Percentiles rank a stretch among this genome's conserved stretches.
Evolutionary conservation across 2,329 filamentous ascomycete species (phyloP).

Genomic region (Pseudonectria foliicola): DNA sequence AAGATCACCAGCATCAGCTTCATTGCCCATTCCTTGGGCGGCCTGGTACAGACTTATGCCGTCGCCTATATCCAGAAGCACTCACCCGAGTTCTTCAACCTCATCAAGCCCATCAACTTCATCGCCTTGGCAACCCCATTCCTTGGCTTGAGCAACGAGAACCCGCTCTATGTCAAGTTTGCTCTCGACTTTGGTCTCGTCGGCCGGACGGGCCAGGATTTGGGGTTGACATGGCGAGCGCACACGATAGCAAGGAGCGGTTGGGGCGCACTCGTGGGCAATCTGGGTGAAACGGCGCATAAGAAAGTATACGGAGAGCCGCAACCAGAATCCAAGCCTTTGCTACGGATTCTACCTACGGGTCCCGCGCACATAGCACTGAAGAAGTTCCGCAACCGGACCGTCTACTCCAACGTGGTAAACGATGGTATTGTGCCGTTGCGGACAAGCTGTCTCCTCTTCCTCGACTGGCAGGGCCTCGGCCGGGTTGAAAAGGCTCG

Average conservation of each 20-base stretch:
- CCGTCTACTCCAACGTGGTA: slow-evolving; percentile 93
- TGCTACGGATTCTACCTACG: slow-evolving; percentile 81
- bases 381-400: slow-evolving; percentile 82
- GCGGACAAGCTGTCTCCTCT: slow-evolving; percentile 90
- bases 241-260: slow-evolving; percentile 79
- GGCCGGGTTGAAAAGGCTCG: slow-evolving; percentile 91
- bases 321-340: slow-evolving; percentile 76
- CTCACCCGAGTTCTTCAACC: slow-evolving; percentile 80
- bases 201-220: slow-evolving; percentile 89
- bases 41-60: slow-evolving; percentile 85
- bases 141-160: slow-evolving; percentile 90
- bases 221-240: slow-evolving; percentile 89
- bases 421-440: slow-evolving; percentile 96
- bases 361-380: slow-evolving; percentile 84
- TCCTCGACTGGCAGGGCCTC: slow-evolving; percentile 92
- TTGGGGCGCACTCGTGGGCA: slow-evolving; percentile 81
- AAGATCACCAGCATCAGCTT: slow-evolving; percentile 93
- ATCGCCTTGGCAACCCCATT: slow-evolving; percentile 82
- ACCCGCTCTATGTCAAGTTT: slow-evolving; percentile 94
- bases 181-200: slow-evolving; percentile 93
- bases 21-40: slow-evolving; percentile 84
- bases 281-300: slow-evolving; percentile 50
- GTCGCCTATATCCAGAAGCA: slow-evolving; percentile 96
- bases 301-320: slow-evolving; percentile 23
- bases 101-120: slow-evolving; percentile 85